Percentiles rank a stretch among this genome's conserved stretches.
Conservation (phyloP, 140 eudicot genomes). For the Erigeron philadelphicus region DNA sequence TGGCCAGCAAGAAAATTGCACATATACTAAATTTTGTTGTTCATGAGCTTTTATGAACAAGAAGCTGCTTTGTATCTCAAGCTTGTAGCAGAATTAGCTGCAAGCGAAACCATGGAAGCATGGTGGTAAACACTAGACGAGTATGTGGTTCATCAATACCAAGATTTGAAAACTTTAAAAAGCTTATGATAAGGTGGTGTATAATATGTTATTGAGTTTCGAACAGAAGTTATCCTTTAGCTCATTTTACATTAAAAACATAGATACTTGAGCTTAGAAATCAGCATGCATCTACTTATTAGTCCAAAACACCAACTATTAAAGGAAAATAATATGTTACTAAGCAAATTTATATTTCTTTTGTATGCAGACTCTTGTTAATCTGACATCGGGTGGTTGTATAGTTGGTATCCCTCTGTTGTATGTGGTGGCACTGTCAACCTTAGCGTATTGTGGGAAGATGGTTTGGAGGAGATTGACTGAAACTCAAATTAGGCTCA, state of each 20-base stretch:
- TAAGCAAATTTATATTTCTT: neutral
- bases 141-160: neutral
- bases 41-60: neutral
- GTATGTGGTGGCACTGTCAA: slow-evolving; percentile 49
- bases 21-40: neutral
- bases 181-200: neutral
- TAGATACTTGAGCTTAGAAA: neutral
- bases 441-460: slow-evolving; percentile 71
- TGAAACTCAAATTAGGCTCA: slow-evolving; percentile 45
- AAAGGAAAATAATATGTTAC: neutral
- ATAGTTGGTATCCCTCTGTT: slow-evolving; percentile 68
- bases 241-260: neutral
- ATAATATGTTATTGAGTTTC: neutral
- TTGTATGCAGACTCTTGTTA: slow-evolving; percentile 68
- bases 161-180: neutral
- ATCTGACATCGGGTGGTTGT: slow-evolving; percentile 78
- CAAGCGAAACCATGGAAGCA: neutral
- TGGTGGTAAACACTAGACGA: neutral
- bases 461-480: slow-evolving; percentile 71
- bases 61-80: neutral
- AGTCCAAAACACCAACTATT: neutral
- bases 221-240: neutral
- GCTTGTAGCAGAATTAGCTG: neutral
- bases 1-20: neutral
- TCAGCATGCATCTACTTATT: neutral